phyloP scores from a whole-genome alignment of 495 filamentous ascomycete species.

The Tuber melanosporum region DNA sequence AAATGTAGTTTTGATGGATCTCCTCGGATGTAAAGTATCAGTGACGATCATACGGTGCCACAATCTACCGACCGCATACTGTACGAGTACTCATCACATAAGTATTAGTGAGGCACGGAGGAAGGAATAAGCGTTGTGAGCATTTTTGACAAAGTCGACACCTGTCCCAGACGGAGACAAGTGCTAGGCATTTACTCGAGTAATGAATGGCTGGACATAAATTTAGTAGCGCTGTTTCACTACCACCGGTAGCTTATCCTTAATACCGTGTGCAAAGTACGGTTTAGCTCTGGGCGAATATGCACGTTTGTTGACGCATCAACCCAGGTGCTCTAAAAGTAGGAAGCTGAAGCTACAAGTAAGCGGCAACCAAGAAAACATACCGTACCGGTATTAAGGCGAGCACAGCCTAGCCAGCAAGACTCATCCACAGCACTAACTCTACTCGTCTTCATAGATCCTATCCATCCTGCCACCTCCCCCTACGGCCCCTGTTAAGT shows the following conservation, averaged over 20 bases:
- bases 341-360: neutral
- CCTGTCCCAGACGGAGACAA: neutral
- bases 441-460: slow-evolving; percentile 44
- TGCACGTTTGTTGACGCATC: neutral
- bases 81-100: too few relatives aligned
- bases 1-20: neutral
- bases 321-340: neutral
- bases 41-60: neutral
- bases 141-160: neutral
- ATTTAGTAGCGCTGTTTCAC: neutral
- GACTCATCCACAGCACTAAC: neutral
- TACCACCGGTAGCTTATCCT: neutral
- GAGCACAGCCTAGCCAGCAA: neutral
- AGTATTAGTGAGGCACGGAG: neutral
- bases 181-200: neutral
- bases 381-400: neutral
- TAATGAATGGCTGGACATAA: neutral
- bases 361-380: neutral
- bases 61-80: neutral
- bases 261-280: neutral
- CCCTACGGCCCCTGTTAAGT: slow-evolving; percentile 49
- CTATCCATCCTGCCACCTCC: slow-evolving; percentile 34
- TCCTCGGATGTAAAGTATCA: neutral
- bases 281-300: neutral
- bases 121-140: neutral